These are phyloP conservation scores for Colletotrichum paranaense DNA, from an alignment of 2,329 filamentous ascomycete species.

Conservation along the genomic window DNA sequence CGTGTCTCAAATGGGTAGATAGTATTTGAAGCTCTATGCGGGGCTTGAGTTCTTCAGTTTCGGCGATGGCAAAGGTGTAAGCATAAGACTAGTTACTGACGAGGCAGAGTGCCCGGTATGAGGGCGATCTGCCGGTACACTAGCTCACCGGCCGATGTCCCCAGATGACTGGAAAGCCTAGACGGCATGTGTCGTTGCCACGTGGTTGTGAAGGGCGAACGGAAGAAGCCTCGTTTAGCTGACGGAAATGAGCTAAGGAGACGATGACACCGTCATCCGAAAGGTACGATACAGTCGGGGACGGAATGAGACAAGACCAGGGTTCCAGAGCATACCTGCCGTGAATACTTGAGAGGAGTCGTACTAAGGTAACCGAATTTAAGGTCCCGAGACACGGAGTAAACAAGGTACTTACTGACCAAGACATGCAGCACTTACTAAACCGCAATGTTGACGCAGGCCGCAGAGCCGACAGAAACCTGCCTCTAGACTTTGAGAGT, in stretches of 20 bases:
- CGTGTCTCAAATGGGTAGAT: background rate
- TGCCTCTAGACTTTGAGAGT: background rate
- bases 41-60: background rate
- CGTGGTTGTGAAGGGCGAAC: conserved; percentile 26
- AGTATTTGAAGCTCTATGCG: background rate
- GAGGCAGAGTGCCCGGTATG: background rate
- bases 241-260: background rate
- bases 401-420: too few relatives aligned
- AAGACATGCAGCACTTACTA: background rate
- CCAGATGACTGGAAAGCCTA: background rate
- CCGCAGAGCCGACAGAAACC: background rate
- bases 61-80: background rate
- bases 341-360: background rate
- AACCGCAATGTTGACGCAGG: background rate
- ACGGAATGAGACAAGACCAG: background rate
- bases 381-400: background rate
- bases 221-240: conserved; percentile 13
- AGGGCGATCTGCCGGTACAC: background rate
- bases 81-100: background rate
- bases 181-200: background rate
- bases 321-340: background rate
- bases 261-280: background rate
- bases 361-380: background rate
- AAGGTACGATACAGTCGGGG: background rate
- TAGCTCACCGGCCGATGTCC: background rate